Conservation (phyloP, 2,329 filamentous ascomycete species). For the Plenodomus tracheiphilus region DNA sequence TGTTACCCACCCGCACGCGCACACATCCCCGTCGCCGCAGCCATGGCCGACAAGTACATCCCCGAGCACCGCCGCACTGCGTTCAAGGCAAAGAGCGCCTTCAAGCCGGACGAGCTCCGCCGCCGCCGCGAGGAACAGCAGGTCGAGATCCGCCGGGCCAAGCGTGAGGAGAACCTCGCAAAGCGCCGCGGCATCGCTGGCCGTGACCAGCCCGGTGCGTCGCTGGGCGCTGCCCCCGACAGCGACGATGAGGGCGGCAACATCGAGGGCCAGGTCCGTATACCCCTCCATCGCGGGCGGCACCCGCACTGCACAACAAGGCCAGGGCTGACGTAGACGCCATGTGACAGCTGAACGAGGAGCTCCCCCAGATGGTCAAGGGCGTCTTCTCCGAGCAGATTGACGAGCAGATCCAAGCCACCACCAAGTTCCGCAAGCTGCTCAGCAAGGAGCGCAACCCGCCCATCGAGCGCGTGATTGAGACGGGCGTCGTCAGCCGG, state of each 20-base stretch:
- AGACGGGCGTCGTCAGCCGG: slow-evolving; percentile 94
- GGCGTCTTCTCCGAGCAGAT: slow-evolving; percentile 99
- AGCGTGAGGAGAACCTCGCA: slow-evolving; percentile 97
- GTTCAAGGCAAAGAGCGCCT: slow-evolving; percentile 99
- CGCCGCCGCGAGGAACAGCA: slow-evolving; percentile 98
- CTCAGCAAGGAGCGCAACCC: slow-evolving; percentile 98
- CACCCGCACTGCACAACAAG: slow-evolving; percentile 1
- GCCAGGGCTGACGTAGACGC: slow-evolving; percentile 15
- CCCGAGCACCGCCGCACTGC: slow-evolving; percentile 98
- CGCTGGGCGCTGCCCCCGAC: slow-evolving; percentile 85
- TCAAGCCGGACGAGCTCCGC: slow-evolving; percentile 98
- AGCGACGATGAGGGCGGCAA: slow-evolving; percentile 96
- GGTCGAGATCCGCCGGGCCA: slow-evolving; percentile 97
- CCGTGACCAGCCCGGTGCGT: slow-evolving; percentile 73
- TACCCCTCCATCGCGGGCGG: slow-evolving; percentile 17
- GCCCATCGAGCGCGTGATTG: slow-evolving; percentile 98
- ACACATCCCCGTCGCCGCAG: slow-evolving; percentile 43
- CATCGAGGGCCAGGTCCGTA: slow-evolving; percentile 90
- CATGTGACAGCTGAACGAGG: slow-evolving; percentile 78
- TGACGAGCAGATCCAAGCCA: slow-evolving; percentile 94
- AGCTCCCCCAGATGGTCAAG: slow-evolving; percentile 96
- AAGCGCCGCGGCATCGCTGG: slow-evolving; percentile 94
- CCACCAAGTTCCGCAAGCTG: slow-evolving; percentile 97
- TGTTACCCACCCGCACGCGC: slow-evolving; percentile 17
- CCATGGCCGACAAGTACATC: slow-evolving; percentile 98